Evolutionary conservation across 768 basidiomycete species (phyloP), one percentile per base, ranked within the genome.

Genomic region (Tylopilus vinaceipallidus): DNA sequence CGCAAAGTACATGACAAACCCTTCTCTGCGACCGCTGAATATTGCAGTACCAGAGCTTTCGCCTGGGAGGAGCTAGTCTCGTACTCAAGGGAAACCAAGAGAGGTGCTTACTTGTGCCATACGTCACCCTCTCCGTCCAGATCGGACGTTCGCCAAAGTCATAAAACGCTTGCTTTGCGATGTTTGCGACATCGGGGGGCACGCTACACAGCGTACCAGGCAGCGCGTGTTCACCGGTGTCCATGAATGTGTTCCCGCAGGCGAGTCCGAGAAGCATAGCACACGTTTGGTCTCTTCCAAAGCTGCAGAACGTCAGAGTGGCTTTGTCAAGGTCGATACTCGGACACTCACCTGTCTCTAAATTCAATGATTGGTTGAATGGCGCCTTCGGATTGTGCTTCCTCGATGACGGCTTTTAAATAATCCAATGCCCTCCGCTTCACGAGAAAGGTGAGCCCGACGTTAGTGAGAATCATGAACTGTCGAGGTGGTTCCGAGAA

Each of bases 181-280:
- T 76, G 43, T 75, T 76, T 17, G 79, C 79, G 40, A 88, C 73
- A 42, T 91, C 87, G 3, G 84, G 73, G 56, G 72, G 78, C 36
- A 83, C 68, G 37, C 72, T 75, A 30, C 71, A 75, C 45, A 87
- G 72, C 3, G 69, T 75, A 19, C 79, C 72, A 12, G 68, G 47
- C 11, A 70, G 64, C 20, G 75, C 67, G 43, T 74, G 74, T 42
- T 81, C 80, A n/a, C 71, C 70, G 24, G 73, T 67, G 50, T 88
- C 84, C 47, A 93, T 68, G 68, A 86, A 92, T 1, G 85, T 84
- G 65, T 93, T 94, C 30, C 88, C 89, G 50, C 87, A 80, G 0
- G 92, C 90, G 48, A 98, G 77, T 11, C 85, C 88, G 13, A 95
- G 77, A 16, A 92, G 80, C 89, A 97, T 95, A 6, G 91, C 86